These are phyloP conservation scores for Conringia planisiliqua DNA, from an alignment of 345 rosid genomes.

Conservation along the genomic window DNA sequence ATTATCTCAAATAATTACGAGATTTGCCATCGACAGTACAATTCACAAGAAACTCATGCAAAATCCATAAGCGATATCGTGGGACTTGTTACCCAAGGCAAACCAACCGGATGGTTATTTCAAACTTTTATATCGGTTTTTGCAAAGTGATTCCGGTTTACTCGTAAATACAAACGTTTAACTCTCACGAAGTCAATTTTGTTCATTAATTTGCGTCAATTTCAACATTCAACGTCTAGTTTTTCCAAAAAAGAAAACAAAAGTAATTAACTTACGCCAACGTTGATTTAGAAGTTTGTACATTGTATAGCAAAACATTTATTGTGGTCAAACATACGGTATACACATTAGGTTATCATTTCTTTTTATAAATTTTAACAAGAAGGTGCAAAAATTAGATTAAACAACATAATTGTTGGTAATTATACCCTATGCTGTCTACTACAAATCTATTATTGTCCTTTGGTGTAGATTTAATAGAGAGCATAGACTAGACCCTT, in stretches of 20 bases:
- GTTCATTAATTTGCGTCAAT: not conserved
- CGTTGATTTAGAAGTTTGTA: not conserved
- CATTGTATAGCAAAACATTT: not conserved
- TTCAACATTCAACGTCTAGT: slow-evolving; percentile 1
- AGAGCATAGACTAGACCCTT: slow-evolving; percentile 31
- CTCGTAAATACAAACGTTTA: not conserved
- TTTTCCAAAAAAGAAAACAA: not conserved
- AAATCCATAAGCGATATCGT: slow-evolving; percentile 7
- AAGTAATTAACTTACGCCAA: not conserved
- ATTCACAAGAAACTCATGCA: slow-evolving; percentile 25
- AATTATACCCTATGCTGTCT: not conserved
- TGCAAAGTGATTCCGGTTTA: slow-evolving; percentile 2
- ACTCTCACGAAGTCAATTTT: not conserved
- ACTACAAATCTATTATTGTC: not conserved
- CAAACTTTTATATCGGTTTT: not conserved
- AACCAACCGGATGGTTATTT: slow-evolving; percentile 3
- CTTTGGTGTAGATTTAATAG: not conserved
- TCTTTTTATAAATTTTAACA: not conserved
- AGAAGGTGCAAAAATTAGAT: not conserved
- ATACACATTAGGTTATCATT: not conserved
- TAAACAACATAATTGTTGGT: not conserved
- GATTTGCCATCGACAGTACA: not conserved
- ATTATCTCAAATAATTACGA: not conserved
- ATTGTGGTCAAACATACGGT: not conserved
- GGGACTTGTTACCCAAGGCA: slow-evolving; percentile 22